A percentile compares a stretch with the other conserved stretches of the same genome.
phyloP scores from a whole-genome alignment of 1,139 yeast genomes.

The Diutina pseudorugosa region DNA sequence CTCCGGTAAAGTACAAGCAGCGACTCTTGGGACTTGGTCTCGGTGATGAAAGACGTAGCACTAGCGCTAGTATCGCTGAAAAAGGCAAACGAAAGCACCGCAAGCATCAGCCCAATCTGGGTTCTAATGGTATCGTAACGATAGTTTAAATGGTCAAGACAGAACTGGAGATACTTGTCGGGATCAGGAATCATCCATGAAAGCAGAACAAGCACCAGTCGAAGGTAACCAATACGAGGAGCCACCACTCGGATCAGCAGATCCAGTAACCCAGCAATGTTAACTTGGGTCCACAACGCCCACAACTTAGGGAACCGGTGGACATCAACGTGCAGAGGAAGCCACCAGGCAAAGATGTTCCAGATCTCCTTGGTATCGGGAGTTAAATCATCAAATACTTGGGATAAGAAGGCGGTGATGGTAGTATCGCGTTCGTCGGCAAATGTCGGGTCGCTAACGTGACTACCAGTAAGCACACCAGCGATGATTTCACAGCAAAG shows the following conservation, averaged over 20 bases:
- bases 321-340: constrained; percentile 52
- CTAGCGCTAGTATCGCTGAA: constrained; percentile 37
- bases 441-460: constrained; percentile 16
- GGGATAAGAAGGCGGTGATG: constrained; percentile 28
- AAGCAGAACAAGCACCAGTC: constrained; percentile 2
- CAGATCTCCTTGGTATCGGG: constrained; percentile 73
- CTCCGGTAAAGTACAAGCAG: constrained; percentile 8
- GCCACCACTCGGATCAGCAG: not conserved
- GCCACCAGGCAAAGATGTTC: constrained; percentile 69
- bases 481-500: constrained; percentile 49
- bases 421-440: constrained; percentile 31
- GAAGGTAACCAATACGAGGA: constrained; percentile 1
- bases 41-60: constrained; percentile 29
- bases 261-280: not conserved
- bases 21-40: constrained; percentile 19
- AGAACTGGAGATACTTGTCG: constrained; percentile 32
- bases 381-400: constrained; percentile 50
- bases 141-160: constrained; percentile 41
- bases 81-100: constrained; percentile 37
- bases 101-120: constrained; percentile 55
- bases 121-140: constrained; percentile 70
- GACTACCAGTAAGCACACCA: constrained; percentile 43
- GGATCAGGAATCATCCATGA: constrained; percentile 47
- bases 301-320: constrained; percentile 53
- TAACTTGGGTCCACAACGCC: not conserved